These are phyloP conservation scores for Acer negundo DNA, from an alignment of 345 rosid genomes.

Conservation along the genomic window DNA sequence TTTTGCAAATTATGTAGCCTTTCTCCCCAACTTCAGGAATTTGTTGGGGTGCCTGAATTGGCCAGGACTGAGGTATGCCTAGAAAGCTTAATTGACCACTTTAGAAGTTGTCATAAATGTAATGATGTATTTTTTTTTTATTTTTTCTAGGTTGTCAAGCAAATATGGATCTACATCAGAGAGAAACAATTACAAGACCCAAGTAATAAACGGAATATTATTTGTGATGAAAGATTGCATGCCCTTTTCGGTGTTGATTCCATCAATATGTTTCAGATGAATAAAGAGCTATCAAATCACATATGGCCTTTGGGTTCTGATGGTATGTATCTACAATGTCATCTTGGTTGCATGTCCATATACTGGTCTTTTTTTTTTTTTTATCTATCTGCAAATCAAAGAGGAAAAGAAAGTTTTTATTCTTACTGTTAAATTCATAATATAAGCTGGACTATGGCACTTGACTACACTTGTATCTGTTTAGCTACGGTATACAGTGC, in stretches of 20 bases:
- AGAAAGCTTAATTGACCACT: conserved; percentile 6
- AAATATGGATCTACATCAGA: conserved; percentile 52
- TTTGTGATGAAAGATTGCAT: conserved; percentile 48
- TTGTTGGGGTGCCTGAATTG: conserved; percentile 35
- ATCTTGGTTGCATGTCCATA: background rate
- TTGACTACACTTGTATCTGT: background rate
- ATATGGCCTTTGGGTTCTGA: conserved; percentile 50
- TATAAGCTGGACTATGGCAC: background rate
- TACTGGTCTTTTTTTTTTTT: background rate
- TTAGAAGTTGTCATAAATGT: conserved; percentile 10
- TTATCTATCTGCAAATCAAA: background rate
- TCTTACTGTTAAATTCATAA: background rate
- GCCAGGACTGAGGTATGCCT: conserved; percentile 44
- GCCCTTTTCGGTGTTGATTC: conserved; percentile 46
- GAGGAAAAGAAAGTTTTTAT: background rate
- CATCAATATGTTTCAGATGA: conserved; percentile 68
- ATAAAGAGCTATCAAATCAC: conserved; percentile 56
- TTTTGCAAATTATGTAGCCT: conserved; percentile 46
- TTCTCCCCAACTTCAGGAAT: conserved; percentile 48
- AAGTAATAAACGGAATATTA: conserved; percentile 47
- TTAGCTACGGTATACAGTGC: background rate
- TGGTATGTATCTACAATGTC: conserved; percentile 28
- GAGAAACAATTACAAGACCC: conserved; percentile 65
- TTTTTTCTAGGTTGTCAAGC: conserved; percentile 61
- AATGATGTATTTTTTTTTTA: background rate